A percentile compares a stretch with the other conserved stretches of the same genome.
Evolutionary conservation across 768 basidiomycete species (phyloP).

Genomic region (Pisolithus orientalis): DNA sequence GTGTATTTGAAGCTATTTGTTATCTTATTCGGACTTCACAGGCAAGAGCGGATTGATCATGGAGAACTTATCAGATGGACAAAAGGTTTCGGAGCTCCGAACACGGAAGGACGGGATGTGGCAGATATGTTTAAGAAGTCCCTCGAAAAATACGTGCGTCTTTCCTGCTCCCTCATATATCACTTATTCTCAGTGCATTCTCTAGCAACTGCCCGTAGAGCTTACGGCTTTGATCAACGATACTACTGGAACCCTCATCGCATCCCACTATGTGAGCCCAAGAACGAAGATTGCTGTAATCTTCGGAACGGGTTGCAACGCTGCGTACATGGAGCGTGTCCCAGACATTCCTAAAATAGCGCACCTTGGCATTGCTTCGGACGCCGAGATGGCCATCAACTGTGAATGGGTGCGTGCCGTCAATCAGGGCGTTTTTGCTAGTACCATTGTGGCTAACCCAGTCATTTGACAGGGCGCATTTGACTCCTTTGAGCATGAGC

Average conservation of each 20-base stretch:
- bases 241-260: constrained; percentile 96
- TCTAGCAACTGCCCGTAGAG: constrained; percentile 74
- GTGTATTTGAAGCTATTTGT: not conserved
- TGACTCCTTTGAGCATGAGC: constrained; percentile 91
- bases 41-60: constrained; percentile 92
- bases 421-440: not conserved
- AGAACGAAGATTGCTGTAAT: constrained; percentile 90
- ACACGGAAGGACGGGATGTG: constrained; percentile 90
- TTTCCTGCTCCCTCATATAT: not conserved
- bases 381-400: constrained; percentile 86
- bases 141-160: constrained; percentile 66
- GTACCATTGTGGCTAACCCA: not conserved
- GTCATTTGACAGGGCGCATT: constrained; percentile 72
- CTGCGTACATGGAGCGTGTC: constrained; percentile 94
- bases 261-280: constrained; percentile 92
- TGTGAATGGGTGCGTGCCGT: constrained; percentile 78
- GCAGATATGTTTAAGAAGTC: constrained; percentile 88
- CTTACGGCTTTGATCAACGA: constrained; percentile 93
- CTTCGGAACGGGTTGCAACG: constrained; percentile 98
- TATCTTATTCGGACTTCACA: constrained; percentile 23
- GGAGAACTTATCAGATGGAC: constrained; percentile 97
- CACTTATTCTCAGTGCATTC: not conserved
- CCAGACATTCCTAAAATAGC: constrained; percentile 82
- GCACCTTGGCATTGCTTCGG: constrained; percentile 57
- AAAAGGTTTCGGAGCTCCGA: constrained; percentile 92